phyloP scores from a whole-genome alignment of 2,329 filamentous ascomycete species.

The Aureobasidium sp. region DNA sequence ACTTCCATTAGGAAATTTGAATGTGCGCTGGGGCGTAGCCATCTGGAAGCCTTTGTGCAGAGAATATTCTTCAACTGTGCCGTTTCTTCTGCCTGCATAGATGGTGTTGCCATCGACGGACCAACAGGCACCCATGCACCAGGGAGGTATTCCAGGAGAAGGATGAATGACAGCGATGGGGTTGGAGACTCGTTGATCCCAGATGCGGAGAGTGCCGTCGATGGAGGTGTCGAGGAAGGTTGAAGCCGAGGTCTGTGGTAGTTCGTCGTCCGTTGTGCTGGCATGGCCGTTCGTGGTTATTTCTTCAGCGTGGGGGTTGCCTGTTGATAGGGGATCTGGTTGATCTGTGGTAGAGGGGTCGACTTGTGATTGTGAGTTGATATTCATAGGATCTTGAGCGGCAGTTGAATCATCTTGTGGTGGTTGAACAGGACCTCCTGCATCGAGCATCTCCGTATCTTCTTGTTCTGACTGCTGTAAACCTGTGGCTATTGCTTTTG shows the following conservation, averaged over 20 bases:
- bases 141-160: constrained; percentile 70
- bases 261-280: constrained; percentile 25
- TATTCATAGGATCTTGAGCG: background rate
- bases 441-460: constrained; percentile 38
- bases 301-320: constrained; percentile 45
- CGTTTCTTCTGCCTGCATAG: constrained; percentile 83
- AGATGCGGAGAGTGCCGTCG: constrained; percentile 82
- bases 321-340: constrained; percentile 28
- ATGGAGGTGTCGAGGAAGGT: constrained; percentile 85
- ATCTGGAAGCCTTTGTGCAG: constrained; percentile 61
- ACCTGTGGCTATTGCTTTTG: constrained; percentile 56
- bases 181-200: constrained; percentile 71
- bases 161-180: constrained; percentile 74
- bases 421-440: constrained; percentile 34
- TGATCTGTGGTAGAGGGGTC: constrained; percentile 10
- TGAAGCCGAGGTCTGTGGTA: constrained; percentile 53
- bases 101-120: constrained; percentile 91
- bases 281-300: constrained; percentile 13
- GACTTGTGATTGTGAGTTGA: background rate
- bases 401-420: constrained; percentile 20
- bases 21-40: constrained; percentile 64
- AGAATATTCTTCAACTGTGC: constrained; percentile 89
- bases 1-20: constrained; percentile 83
- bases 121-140: constrained; percentile 98
- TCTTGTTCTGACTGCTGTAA: constrained; percentile 31